phyloP scores from a whole-genome alignment of 805 yeast species.

The Candida golubevii region DNA sequence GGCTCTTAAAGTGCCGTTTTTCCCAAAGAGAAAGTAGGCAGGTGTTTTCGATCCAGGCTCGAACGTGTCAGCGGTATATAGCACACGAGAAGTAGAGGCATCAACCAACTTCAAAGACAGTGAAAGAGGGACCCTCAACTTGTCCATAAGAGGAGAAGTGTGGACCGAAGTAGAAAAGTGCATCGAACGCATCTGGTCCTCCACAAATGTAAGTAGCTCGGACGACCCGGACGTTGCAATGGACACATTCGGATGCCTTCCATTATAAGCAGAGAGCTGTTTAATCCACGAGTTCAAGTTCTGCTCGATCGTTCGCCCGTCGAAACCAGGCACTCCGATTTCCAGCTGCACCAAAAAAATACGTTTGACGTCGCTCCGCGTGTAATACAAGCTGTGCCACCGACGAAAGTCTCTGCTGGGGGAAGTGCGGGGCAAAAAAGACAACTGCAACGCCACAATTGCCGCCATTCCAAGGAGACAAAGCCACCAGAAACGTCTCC shows the following conservation, averaged over 20 bases:
- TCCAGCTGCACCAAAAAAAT: conserved; percentile 39
- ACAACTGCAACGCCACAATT: conserved; percentile 54
- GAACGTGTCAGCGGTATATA: conserved; percentile 24
- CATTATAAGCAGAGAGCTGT: conserved; percentile 25
- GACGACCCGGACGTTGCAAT: conserved; percentile 23
- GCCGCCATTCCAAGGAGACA: conserved; percentile 48
- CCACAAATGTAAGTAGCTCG: conserved; percentile 24
- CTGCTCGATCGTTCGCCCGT: conserved; percentile 22
- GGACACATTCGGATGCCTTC: conserved; percentile 17
- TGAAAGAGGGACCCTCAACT: conserved; percentile 19
- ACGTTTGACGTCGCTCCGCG: conserved; percentile 68
- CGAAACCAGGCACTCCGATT: conserved; percentile 12
- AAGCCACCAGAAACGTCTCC: conserved; percentile 40
- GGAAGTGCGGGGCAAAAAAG: conserved; percentile 82
- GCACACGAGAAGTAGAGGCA: conserved; percentile 14
- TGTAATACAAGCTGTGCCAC: conserved; percentile 59
- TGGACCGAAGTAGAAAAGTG: conserved; percentile 22
- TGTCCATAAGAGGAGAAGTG: conserved; percentile 10
- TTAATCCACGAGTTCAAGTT: conserved; percentile 25
- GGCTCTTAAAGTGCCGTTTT: conserved; percentile 22
- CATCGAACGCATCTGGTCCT: conserved; percentile 23
- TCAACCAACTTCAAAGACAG: conserved; percentile 27
- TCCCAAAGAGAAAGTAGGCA: conserved; percentile 27
- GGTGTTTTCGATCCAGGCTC: conserved; percentile 29
- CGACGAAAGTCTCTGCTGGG: conserved; percentile 75